Base-by-base conservation (phyloP, 805 yeast species). In the Pichia deserticola region DNA sequence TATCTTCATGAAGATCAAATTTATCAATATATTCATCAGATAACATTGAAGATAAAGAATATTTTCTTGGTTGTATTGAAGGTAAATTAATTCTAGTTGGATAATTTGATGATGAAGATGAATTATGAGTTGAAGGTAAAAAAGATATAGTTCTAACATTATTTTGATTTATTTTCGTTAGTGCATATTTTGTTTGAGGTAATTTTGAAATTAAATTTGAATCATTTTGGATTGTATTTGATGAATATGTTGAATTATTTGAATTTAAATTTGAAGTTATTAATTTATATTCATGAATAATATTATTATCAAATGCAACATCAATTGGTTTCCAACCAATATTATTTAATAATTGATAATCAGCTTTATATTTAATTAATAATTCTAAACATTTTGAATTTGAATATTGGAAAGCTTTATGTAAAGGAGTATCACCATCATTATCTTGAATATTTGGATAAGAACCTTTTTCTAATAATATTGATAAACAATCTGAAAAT, bases 361-460 rank as follows among this genome's bases (percentile, higher is more conserved):
- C 76, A 1, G 79, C 77, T 25, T 74, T 71, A 33, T 77, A 69
- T 15, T 68, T 70, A 0, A 83, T 63, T 41, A 86, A 65, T 35
- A 82, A 60, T 47, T 76, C 72, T 53, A 81, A 65, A 42, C 86
- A 81, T 44, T 76, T 76, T 13, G 77, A 58, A 52, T 79, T 77
- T 6, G 90, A 92, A 57, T 74, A 78, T 49, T 84, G 83, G 56
- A 87, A 75, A 0, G 97, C 95, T 47, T 85, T 71, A 65, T 92
- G 98, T 40, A 92, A 68, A 0, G 96, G 88, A 3, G 95, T 82
- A 60, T 89, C 86, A 1, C 93, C 95, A 13, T 77, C 77, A 9
- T 71, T 68, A 61, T 93, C 96, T 48, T 79, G 82, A 5, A 80
- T 63, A 56, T 85, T 82, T 42, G 89, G 72, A 58, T 87, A 84